A percentile compares a stretch with the other conserved stretches of the same genome.
Conservation (phyloP, 1,284 basidiomycete species). For the Sporisorium reilianum region DNA sequence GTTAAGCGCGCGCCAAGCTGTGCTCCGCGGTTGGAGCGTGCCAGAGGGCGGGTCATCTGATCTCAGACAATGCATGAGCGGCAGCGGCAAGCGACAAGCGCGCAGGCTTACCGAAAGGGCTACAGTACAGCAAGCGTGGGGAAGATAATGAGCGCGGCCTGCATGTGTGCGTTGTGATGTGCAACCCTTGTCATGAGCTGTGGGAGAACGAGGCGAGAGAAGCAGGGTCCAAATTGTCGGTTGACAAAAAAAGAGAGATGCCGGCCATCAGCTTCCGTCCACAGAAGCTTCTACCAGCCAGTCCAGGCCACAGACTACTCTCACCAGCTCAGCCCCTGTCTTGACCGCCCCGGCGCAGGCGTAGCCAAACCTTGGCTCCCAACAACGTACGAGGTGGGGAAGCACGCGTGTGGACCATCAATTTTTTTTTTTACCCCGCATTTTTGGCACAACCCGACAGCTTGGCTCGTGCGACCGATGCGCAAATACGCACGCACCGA, state of each 20-base stretch:
- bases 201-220: too few relatives aligned
- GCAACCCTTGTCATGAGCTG: too few relatives aligned
- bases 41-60: conserved; percentile 29
- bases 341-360: too few relatives aligned
- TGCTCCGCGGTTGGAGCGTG: background rate
- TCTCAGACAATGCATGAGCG: conserved; percentile 3
- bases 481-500: background rate
- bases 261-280: too few relatives aligned
- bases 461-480: conserved; percentile 8
- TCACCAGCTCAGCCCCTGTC: too few relatives aligned
- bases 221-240: background rate
- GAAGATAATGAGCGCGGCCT: too few relatives aligned
- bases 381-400: background rate
- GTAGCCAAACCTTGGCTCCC: too few relatives aligned
- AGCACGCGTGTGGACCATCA: background rate
- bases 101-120: too few relatives aligned
- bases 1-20: background rate
- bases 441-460: conserved; percentile 9
- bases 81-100: background rate
- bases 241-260: background rate
- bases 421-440: conserved; percentile 2
- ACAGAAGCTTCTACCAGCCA: too few relatives aligned
- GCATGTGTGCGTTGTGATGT: too few relatives aligned
- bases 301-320: too few relatives aligned
- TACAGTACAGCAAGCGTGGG: too few relatives aligned